Percentiles rank a stretch among this genome's conserved stretches.
These are phyloP conservation scores for Candida pini DNA, from an alignment of 805 yeast species.

Conservation along the genomic window DNA sequence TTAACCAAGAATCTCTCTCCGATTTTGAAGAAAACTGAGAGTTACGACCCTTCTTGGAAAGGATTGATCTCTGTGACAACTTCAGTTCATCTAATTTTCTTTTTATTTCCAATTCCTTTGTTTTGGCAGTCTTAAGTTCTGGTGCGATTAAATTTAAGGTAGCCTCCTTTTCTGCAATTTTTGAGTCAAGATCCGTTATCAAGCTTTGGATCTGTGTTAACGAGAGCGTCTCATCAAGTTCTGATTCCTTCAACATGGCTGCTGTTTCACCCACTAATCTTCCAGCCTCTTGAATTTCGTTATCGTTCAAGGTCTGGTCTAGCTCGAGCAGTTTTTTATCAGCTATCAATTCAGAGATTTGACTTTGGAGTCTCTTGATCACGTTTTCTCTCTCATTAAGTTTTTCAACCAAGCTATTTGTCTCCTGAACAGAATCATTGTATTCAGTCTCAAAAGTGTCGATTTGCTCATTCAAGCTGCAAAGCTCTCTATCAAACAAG, in stretches of 20 bases:
- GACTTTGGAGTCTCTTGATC: conserved; percentile 38
- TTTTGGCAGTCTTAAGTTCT: conserved; percentile 31
- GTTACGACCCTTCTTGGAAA: conserved; percentile 67
- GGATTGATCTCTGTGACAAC: conserved; percentile 51
- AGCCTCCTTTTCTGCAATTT: conserved; percentile 32
- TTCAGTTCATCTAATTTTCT: conserved; percentile 32
- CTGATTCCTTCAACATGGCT: conserved; percentile 39
- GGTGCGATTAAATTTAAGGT: conserved; percentile 37
- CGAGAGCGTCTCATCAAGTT: conserved; percentile 28
- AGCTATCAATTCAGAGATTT: conserved; percentile 42
- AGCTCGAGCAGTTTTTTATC: conserved; percentile 44
- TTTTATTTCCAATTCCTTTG: conserved; percentile 40
- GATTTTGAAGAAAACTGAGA: conserved; percentile 47
- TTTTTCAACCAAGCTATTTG: conserved; percentile 48
- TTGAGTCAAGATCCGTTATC: conserved; percentile 16
- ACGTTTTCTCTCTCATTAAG: conserved; percentile 56
- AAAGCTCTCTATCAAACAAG: conserved; percentile 70
- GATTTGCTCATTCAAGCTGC: conserved; percentile 52
- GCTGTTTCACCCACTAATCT: conserved; percentile 43
- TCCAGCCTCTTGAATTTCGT: conserved; percentile 45
- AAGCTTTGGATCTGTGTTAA: conserved; percentile 18
- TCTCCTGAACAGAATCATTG: conserved; percentile 42
- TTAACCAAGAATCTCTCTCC: conserved; percentile 68
- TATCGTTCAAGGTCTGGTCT: conserved; percentile 51
- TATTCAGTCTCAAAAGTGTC: conserved; percentile 58